Evolutionary conservation across 192 early-diverging fungal species (phyloP), one percentile per base, ranked within the genome.

Genomic region (Podila horticola): DNA sequence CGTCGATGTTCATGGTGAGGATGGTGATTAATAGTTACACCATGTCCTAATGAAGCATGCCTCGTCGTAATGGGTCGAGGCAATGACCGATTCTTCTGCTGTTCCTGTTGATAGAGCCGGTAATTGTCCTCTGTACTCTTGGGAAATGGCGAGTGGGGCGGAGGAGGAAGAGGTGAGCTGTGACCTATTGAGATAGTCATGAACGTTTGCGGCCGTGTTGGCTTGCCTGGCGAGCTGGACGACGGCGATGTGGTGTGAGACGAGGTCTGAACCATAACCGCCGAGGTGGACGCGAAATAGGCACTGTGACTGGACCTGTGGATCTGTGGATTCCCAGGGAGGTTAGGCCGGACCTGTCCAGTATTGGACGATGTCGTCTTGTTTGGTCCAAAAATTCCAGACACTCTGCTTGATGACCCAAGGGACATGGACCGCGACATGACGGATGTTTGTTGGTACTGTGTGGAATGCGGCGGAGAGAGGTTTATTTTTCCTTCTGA

Each of bases 401-500:
- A 49, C 12, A 30, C 22, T 31, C 75, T 63, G 9, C 10, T 50
- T 4, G 28, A 49, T 26, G 69, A 71, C 5, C 75, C 75, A 34
- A 68, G 66, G 2, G 75, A 79, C 24, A 34, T 48, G 19, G 75
- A 79, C 1, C 75, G 65, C 29, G 70, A 79, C 75, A 79, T 79
- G 33, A 50, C 2, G 69, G 75, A 57, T 68, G 75, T 5, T 63
- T 77, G 55, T 66, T 62, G 17, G 57, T 26, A 33, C 20, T 66
- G 58, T 58, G 75, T 15, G 11, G 75, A 34, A 13, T 60, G 19
- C 15, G 64, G 48, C 7, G 31, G 38, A 24, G 33, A 36, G 20
- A 17, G 6, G 0, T 66, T 60, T 4, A 36, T 4, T 8, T 62
- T 69, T 5, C 24, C 62, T 33, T 71, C 74, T 28, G 45, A 33